A percentile compares a stretch with the other conserved stretches of the same genome.
phyloP scores from a whole-genome alignment of 257 asterid genomes.

The Cruciata laevipes region DNA sequence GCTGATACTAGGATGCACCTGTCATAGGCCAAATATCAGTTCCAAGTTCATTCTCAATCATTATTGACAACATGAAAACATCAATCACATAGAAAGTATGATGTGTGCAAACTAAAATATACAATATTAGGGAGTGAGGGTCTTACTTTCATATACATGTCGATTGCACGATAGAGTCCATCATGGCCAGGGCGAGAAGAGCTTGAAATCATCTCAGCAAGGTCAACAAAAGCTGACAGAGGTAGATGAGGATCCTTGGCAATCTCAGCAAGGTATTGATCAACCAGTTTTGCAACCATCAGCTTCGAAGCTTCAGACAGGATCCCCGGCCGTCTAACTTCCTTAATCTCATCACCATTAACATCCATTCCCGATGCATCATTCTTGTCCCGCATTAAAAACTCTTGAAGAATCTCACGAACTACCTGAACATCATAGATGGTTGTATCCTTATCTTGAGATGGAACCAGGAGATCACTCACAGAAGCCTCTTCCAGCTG shows the following conservation, averaged over 20 bases:
- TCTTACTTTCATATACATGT: slow-evolving; percentile 74
- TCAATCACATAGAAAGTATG: not conserved
- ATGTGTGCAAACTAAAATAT: no score
- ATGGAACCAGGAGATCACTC: slow-evolving; percentile 60
- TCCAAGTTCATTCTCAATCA: not conserved
- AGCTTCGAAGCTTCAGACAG: slow-evolving; percentile 93
- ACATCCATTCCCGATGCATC: slow-evolving; percentile 38
- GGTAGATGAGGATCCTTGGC: slow-evolving; percentile 78
- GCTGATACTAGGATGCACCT: slow-evolving; percentile 83
- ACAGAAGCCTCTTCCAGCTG: slow-evolving; percentile 90
- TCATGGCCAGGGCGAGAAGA: slow-evolving; percentile 76
- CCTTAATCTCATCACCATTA: slow-evolving; percentile 55
- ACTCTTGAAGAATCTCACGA: slow-evolving; percentile 60
- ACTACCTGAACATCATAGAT: slow-evolving; percentile 54
- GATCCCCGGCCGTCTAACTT: slow-evolving; percentile 62
- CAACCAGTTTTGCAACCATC: slow-evolving; percentile 89
- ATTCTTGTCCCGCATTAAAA: slow-evolving; percentile 43
- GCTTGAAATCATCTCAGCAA: slow-evolving; percentile 71
- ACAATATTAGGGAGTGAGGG: not conserved
- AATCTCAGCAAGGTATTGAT: slow-evolving; percentile 76
- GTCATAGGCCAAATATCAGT: slow-evolving; percentile 7
- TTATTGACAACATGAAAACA: not conserved
- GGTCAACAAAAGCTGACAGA: slow-evolving; percentile 43
- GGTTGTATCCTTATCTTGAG: slow-evolving; percentile 43
- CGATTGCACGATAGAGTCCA: slow-evolving; percentile 76